Conservation (phyloP, 495 filamentous ascomycete genomes). For the Neurospora tetraspora region DNA sequence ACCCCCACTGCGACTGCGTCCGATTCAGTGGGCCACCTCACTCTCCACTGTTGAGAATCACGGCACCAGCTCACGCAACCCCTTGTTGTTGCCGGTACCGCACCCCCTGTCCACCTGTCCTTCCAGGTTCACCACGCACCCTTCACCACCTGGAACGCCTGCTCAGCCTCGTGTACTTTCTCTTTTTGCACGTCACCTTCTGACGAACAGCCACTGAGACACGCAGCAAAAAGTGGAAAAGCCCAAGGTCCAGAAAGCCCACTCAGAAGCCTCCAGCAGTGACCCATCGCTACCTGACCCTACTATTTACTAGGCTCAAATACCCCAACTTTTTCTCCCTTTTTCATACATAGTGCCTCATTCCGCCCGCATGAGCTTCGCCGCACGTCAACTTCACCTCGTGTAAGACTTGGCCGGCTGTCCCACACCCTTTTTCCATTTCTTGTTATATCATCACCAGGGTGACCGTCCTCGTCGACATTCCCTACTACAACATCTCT, state of each 20-base stretch:
- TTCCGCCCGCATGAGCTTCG: slow-evolving; percentile 12
- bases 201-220: slow-evolving; percentile 23
- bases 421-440: slow-evolving; percentile 1
- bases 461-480: slow-evolving; percentile 8
- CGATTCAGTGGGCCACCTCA: slow-evolving; percentile 19
- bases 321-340: slow-evolving; percentile 10
- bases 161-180: slow-evolving; percentile 26
- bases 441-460: slow-evolving; percentile 8
- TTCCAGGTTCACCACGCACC: slow-evolving; percentile 8
- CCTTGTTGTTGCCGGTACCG: not conserved
- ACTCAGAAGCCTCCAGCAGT: slow-evolving; percentile 12
- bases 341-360: not conserved
- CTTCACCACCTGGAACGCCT: slow-evolving; percentile 20
- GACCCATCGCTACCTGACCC: slow-evolving; percentile 8
- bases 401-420: slow-evolving; percentile 9
- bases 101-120: not conserved
- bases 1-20: slow-evolving; percentile 17
- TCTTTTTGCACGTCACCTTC: slow-evolving; percentile 19
- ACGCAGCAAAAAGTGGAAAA: slow-evolving; percentile 15
- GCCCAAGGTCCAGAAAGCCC: slow-evolving; percentile 11
- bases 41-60: not conserved
- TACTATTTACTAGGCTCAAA: not conserved
- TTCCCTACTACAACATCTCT: not conserved
- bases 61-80: not conserved
- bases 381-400: slow-evolving; percentile 12